Evolutionary conservation across 2,329 filamentous ascomycete species (phyloP), one percentile per base, ranked within the genome.

Genomic region (Dichotomopilus funicola): DNA sequence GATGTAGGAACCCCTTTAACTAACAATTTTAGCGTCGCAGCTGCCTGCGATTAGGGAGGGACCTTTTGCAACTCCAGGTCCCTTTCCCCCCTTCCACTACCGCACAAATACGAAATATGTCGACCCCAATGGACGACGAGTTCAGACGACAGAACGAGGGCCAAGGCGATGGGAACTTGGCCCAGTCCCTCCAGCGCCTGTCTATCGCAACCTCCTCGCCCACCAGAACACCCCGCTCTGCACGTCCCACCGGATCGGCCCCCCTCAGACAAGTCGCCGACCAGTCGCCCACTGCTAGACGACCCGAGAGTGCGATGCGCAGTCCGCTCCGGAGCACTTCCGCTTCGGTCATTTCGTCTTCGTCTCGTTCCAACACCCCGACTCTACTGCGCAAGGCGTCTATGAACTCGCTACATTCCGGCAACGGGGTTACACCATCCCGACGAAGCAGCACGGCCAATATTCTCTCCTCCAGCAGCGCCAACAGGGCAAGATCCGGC

Each of bases 321-420:
- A 66, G 78, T 66, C 72, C 77, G 63, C 52, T 78, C 66, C 59
- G 67, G 64, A 65, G 64, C 41, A 54, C 65, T 7, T 63, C 63
- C 31, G 58, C 64, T 35, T 61, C 67, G 56, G 69, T 72, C 19
- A 51, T 54, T 6, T 68, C 72, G 11, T 72, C 73, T 9, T 27
- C 19, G 19, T 75, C 78, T 5, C 71, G 75, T 53, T 73, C 77
- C 4, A 70, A 68, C 19, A 80, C 79, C 2, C 79, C 80, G 1
- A 72, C 73, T 0, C 69, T 84, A 5, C 67, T 80, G 41, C 75
- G 78, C 34, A 83, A 83, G 63, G 74, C 80, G 1, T 84, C 81
- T 2, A 75, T 76, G 61, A 82, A 77, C 66, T 83, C 81, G 36
- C 68, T 84, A 41, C 77, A 74, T 61, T 81, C 64, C 5, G 70